phyloP scores from a whole-genome alignment of 1,284 basidiomycete species.

The Coriolopsis trogii region DNA sequence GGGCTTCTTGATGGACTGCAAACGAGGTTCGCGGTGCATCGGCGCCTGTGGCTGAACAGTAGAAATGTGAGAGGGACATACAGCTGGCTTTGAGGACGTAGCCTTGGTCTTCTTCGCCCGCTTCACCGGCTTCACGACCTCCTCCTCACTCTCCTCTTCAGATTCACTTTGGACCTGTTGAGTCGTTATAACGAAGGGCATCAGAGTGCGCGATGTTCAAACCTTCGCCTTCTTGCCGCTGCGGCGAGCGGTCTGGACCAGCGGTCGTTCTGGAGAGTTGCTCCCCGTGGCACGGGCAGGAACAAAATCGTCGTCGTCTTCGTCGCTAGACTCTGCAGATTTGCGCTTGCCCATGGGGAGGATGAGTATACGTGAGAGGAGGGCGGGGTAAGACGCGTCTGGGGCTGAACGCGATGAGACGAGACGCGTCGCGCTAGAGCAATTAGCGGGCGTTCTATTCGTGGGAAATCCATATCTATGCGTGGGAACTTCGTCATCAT shows the following conservation, averaged over 20 bases:
- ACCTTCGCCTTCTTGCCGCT: slow-evolving; percentile 20
- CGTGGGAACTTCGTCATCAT: slow-evolving; percentile 27
- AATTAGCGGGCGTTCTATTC: slow-evolving; percentile 4
- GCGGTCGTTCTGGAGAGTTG: slow-evolving; percentile 18
- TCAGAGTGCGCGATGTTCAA: not conserved
- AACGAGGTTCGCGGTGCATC: not conserved
- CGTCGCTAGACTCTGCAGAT: slow-evolving; percentile 31
- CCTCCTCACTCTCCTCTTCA: slow-evolving; percentile 21
- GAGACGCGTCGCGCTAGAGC: slow-evolving; percentile 21
- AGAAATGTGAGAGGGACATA: not conserved
- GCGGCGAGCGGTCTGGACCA: slow-evolving; percentile 21
- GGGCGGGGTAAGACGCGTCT: slow-evolving; percentile 1
- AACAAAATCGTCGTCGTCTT: slow-evolving; percentile 32
- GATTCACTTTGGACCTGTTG: not conserved
- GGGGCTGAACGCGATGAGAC: slow-evolving; percentile 8
- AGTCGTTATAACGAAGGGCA: not conserved
- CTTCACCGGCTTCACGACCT: slow-evolving; percentile 1
- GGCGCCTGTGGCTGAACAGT: not conserved
- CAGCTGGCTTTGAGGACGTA: slow-evolving; percentile 4
- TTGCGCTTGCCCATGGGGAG: slow-evolving; percentile 43
- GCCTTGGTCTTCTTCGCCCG: slow-evolving; percentile 17
- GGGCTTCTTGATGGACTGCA: slow-evolving; percentile 14
- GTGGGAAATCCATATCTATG: slow-evolving; percentile 22
- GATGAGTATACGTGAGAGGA: not conserved
- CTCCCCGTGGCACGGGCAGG: slow-evolving; percentile 3